A percentile compares a stretch with the other conserved stretches of the same genome.
These are phyloP conservation scores for Fusarium setosum DNA, from an alignment of 2,329 filamentous ascomycete genomes.

Conservation along the genomic window DNA sequence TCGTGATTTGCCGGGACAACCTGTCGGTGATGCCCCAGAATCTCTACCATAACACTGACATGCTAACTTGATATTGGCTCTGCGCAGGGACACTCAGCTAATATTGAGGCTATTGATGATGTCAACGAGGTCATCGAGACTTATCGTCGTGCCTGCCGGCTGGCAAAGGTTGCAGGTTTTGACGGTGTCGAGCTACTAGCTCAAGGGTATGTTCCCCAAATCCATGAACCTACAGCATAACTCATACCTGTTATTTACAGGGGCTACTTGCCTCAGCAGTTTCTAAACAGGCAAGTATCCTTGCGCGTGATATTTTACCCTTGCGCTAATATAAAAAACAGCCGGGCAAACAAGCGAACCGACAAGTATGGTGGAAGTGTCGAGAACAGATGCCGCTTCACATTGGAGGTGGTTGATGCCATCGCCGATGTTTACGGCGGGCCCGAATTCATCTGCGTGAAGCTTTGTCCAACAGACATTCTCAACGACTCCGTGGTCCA, in stretches of 20 bases:
- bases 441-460: background rate
- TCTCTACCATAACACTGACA: no score
- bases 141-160: background rate
- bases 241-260: no score
- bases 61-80: background rate
- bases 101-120: background rate
- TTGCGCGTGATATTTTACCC: no score
- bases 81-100: conserved; percentile 4
- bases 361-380: conserved; percentile 7
- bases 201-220: conserved; percentile 4
- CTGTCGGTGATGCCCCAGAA: no score
- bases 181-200: conserved; percentile 6
- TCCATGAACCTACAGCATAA: no score
- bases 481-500: conserved; percentile 10
- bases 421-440: background rate
- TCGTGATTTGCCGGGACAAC: background rate
- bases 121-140: background rate
- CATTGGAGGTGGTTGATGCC: background rate
- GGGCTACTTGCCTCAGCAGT: conserved; percentile 1
- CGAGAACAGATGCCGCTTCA: conserved; percentile 14
- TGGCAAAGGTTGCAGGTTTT: conserved; percentile 6
- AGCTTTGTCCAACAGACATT: conserved; percentile 2
- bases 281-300: no score
- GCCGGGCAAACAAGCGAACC: background rate
- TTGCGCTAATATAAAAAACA: no score